Percentiles rank a stretch among this genome's conserved stretches.
Evolutionary conservation across 805 yeast genomes (phyloP).

Genomic region (Torulaspora maleeae): DNA sequence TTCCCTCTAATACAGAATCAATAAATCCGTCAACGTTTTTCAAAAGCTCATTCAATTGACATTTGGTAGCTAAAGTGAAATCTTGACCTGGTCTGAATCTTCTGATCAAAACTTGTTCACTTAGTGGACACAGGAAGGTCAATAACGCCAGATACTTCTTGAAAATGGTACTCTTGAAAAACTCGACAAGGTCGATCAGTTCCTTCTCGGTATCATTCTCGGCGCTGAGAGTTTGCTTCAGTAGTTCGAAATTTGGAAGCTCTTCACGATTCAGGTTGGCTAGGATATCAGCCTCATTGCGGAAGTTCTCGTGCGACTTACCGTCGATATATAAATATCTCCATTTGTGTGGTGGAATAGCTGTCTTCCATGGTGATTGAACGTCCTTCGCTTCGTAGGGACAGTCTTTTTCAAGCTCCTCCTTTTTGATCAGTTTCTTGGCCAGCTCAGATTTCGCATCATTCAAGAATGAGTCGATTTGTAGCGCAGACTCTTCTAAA

Average conservation of each 20-base stretch:
- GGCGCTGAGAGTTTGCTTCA: slow-evolving; percentile 18
- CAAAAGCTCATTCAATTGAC: slow-evolving; percentile 40
- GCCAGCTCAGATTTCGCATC: slow-evolving; percentile 47
- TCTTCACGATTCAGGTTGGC: slow-evolving; percentile 43
- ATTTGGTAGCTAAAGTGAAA: slow-evolving; percentile 77
- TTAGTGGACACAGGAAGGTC: slow-evolving; percentile 57
- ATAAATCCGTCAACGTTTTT: slow-evolving; percentile 30
- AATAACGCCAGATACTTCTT: slow-evolving; percentile 62
- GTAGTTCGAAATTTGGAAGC: slow-evolving; percentile 49
- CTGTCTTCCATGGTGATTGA: slow-evolving; percentile 76
- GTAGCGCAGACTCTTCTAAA: slow-evolving; percentile 62
- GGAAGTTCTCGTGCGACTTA: slow-evolving; percentile 34
- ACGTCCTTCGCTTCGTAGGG: slow-evolving; percentile 57
- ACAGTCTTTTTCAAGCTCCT: slow-evolving; percentile 57
- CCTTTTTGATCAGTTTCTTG: slow-evolving; percentile 44
- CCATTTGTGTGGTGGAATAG: slow-evolving; percentile 92
- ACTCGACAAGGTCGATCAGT: slow-evolving; percentile 50
- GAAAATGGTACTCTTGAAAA: slow-evolving; percentile 59
- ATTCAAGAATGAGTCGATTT: slow-evolving; percentile 59
- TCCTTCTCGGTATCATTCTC: slow-evolving; percentile 35
- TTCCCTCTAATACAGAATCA: slow-evolving; percentile 66
- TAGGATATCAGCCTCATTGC: slow-evolving; percentile 28
- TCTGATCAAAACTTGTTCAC: slow-evolving; percentile 68
- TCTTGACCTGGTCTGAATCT: slow-evolving; percentile 95
- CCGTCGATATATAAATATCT: slow-evolving; percentile 82